Evolutionary conservation across 345 rosid genomes (phyloP).

Genomic region (Corymbia maculata): DNA sequence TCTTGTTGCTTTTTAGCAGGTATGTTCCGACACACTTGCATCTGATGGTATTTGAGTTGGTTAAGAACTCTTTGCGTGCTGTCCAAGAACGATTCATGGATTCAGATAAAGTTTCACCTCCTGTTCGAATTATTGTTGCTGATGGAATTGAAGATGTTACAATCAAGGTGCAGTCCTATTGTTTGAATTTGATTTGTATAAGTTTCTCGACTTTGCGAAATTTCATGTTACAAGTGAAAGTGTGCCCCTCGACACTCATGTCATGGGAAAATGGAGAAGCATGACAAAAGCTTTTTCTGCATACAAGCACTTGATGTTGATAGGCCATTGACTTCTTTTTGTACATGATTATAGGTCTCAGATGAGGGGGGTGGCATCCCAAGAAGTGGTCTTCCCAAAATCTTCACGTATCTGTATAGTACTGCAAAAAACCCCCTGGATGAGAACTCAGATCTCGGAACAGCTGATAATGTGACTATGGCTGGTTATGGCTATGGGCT

Average conservation of each 20-base stretch:
- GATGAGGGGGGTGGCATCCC: slow-evolving; percentile 99
- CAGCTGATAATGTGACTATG: slow-evolving; percentile 70
- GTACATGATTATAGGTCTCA: slow-evolving; percentile 44
- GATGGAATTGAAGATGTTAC: not conserved
- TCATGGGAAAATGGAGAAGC: not conserved
- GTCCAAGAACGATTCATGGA: slow-evolving; percentile 82
- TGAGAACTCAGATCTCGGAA: slow-evolving; percentile 51
- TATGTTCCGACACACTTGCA: slow-evolving; percentile 92
- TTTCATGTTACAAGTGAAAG: not conserved
- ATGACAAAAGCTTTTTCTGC: not conserved
- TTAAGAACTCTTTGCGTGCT: slow-evolving; percentile 91
- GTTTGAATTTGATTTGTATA: not conserved
- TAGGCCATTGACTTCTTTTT: not conserved
- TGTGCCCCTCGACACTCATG: not conserved
- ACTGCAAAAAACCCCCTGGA: slow-evolving; percentile 87
- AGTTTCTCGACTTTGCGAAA: not conserved
- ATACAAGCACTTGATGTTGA: not conserved
- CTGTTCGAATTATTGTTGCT: slow-evolving; percentile 77
- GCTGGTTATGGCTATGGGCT: slow-evolving; percentile 96
- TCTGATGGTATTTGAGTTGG: slow-evolving; percentile 91
- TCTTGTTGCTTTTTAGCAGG: slow-evolving; percentile 20
- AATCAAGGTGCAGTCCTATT: not conserved
- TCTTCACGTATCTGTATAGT: slow-evolving; percentile 93
- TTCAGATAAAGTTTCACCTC: slow-evolving; percentile 71
- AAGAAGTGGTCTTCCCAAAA: slow-evolving; percentile 94